Conservation (phyloP, 2,329 filamentous ascomycete genomes). For the Monilinia laxa region DNA sequence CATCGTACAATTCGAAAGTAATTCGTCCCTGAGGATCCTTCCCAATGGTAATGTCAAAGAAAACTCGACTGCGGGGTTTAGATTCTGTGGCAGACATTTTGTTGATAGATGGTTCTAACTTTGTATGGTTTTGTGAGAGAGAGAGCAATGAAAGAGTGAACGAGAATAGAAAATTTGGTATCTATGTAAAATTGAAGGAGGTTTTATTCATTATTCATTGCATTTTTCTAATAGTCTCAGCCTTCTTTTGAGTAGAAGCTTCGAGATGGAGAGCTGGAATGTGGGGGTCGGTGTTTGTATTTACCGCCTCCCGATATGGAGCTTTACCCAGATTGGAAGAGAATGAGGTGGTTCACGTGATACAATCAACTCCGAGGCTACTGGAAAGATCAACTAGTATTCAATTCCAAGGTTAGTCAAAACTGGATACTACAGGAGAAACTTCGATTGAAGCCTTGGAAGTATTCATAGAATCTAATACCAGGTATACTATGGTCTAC, state of each 20-base stretch:
- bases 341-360: constrained; percentile 12
- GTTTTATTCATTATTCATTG: neutral
- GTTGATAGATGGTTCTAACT: neutral
- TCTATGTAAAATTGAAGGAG: neutral
- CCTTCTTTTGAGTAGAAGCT: constrained; percentile 20
- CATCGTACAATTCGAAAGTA: constrained; percentile 76
- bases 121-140: constrained; percentile 26
- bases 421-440: no score
- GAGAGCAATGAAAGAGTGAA: neutral
- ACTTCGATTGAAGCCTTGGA: no score
- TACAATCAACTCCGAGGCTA: neutral
- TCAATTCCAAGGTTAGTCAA: no score
- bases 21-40: constrained; percentile 72
- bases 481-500: neutral
- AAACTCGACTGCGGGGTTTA: constrained; percentile 64
- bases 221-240: constrained; percentile 12
- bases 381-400: no score
- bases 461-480: neutral
- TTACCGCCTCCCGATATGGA: neutral
- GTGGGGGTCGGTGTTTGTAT: constrained; percentile 23
- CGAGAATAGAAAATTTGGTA: neutral
- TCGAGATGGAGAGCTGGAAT: constrained; percentile 22
- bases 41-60: constrained; percentile 88
- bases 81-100: constrained; percentile 44
- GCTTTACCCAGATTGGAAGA: constrained; percentile 17